Evolutionary conservation across 1,139 yeast genomes (phyloP), one percentile per base, ranked within the genome.

Genomic region (Scheffersomyces titani): DNA sequence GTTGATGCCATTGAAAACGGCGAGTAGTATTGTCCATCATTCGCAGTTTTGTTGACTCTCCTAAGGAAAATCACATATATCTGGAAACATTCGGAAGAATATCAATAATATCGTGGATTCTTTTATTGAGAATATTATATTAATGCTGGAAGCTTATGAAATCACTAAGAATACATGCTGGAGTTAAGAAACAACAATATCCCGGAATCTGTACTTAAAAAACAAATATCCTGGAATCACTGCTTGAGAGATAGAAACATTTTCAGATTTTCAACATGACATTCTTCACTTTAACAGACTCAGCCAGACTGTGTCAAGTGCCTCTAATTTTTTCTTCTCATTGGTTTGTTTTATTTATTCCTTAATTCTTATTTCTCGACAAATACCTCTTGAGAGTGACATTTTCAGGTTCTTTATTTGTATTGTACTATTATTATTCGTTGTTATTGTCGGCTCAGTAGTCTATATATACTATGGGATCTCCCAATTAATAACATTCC

Each of bases 1-100:
- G 84, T 78, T 21, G 84, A 79, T 63, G 78, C 83, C 3, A 77
- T 79, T 52, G 84, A 80, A 61, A 75, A 76, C 51, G 76, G 66
- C n/a, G 74, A 67, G 18, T 66, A 52, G 55, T 22, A 18, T 36
- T 44, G 40, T n/a, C n/a, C n/a, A n/a, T n/a, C n/a, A n/a, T n/a
- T n/a, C n/a, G n/a, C n/a, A n/a, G n/a, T n/a, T n/a, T n/a, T n/a
- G n/a, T n/a, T n/a, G n/a, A n/a, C n/a, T n/a, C n/a, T n/a, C n/a
- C n/a, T n/a, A n/a, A n/a, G n/a, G n/a, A n/a, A n/a, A n/a, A n/a
- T n/a, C n/a, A 30, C 16, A 30, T 30, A 13, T 24, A 4, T 6
- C 30, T 11, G 40, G 16, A 30, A 30, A 3, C 6, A 30, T 30
- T 30, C 2, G 9, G 9, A 6, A 30, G 16, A 30, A 30, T 11